Evolutionary conservation across 2,329 filamentous ascomycete species (phyloP).

Genomic region (Purpureocillium lavendulum): DNA sequence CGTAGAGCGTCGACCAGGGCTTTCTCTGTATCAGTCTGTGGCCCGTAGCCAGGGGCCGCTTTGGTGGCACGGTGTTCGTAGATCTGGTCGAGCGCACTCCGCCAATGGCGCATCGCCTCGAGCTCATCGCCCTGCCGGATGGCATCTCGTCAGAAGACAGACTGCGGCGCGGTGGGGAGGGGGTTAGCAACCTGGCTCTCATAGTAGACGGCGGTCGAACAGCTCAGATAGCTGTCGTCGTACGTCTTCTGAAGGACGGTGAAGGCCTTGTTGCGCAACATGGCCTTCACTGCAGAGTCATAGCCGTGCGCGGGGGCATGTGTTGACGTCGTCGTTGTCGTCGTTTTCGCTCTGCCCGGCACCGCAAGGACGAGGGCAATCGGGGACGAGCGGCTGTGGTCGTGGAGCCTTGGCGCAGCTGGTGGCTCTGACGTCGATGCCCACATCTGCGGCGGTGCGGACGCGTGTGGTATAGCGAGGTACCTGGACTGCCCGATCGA

Average conservation of each 20-base stretch:
- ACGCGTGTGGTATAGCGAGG: constrained; percentile 12
- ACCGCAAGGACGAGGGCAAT: too few relatives aligned
- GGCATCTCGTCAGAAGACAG: background rate
- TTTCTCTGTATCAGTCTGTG: constrained; percentile 75
- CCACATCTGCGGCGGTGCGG: too few relatives aligned
- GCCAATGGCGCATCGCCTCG: constrained; percentile 89
- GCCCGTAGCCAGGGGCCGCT: constrained; percentile 58
- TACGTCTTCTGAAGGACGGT: constrained; percentile 92
- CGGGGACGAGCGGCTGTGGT: too few relatives aligned
- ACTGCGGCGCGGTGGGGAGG: background rate
- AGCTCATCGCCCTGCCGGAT: constrained; percentile 68
- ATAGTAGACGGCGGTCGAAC: constrained; percentile 93
- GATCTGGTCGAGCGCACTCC: constrained; percentile 78
- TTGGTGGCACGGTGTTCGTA: constrained; percentile 76
- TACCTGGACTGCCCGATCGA: too few relatives aligned
- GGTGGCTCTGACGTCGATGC: too few relatives aligned
- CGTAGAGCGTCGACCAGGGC: constrained; percentile 73
- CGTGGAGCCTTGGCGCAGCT: too few relatives aligned
- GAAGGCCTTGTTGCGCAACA: constrained; percentile 47
- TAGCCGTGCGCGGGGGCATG: background rate
- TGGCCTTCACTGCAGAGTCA: constrained; percentile 21
- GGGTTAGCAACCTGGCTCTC: constrained; percentile 65
- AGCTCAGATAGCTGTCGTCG: constrained; percentile 90
- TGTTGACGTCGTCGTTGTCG: too few relatives aligned
- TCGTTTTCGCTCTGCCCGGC: too few relatives aligned